These are phyloP conservation scores for Turnera subulata DNA, from an alignment of 345 rosid genomes.

Conservation along the genomic window DNA sequence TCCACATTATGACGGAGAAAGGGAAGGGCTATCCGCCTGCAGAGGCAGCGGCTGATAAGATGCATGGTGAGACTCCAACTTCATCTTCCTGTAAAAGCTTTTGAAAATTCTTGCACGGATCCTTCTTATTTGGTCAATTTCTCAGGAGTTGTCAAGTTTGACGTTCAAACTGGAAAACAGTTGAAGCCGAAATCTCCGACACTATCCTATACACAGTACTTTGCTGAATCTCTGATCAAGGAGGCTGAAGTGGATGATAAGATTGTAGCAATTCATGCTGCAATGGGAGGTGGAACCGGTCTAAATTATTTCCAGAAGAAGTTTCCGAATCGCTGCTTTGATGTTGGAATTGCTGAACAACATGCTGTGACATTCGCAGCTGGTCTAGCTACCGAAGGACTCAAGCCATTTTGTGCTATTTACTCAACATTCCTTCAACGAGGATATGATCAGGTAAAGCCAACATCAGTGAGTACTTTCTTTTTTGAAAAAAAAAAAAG, in stretches of 20 bases:
- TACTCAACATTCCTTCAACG: conserved; percentile 74
- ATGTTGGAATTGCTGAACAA: conserved; percentile 75
- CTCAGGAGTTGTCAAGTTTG: conserved; percentile 66
- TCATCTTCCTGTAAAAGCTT: not conserved
- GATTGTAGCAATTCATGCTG: conserved; percentile 72
- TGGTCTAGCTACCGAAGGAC: conserved; percentile 67
- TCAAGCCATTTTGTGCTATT: conserved; percentile 78
- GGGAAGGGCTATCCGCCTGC: conserved; percentile 84
- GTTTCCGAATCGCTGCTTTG: conserved; percentile 75
- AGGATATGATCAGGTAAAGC: conserved; percentile 72
- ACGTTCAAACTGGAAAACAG: conserved; percentile 55
- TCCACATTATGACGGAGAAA: conserved; percentile 67
- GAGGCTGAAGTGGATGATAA: conserved; percentile 62
- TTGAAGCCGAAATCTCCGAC: conserved; percentile 51
- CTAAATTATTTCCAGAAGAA: conserved; percentile 62
- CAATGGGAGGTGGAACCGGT: conserved; percentile 85
- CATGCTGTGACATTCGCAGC: conserved; percentile 82
- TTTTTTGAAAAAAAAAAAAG: no score
- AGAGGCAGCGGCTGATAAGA: conserved; percentile 62
- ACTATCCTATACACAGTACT: conserved; percentile 55
- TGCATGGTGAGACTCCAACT: conserved; percentile 54
- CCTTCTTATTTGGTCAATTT: conserved; percentile 15
- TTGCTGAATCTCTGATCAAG: conserved; percentile 56
- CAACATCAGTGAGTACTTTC: not conserved
- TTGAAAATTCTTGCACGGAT: conserved; percentile 6